These are phyloP conservation scores for Phyllosticta capitalensis DNA, from an alignment of 2,329 filamentous ascomycete species.

Conservation along the genomic window DNA sequence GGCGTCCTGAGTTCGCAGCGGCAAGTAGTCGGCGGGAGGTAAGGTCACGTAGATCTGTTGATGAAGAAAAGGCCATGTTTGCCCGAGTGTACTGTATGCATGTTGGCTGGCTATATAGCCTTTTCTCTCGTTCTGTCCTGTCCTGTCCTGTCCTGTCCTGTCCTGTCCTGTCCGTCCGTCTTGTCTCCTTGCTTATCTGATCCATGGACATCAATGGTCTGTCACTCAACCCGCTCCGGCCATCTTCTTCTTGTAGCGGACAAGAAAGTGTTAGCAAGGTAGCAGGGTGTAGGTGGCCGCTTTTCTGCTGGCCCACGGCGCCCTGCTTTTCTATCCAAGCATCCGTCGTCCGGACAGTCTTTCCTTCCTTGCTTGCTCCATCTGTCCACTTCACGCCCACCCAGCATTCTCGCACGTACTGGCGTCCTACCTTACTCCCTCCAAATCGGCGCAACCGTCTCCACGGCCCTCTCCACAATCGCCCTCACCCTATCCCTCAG, in stretches of 20 bases:
- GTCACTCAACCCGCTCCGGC: too few relatives aligned
- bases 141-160: background rate
- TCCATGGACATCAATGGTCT: too few relatives aligned
- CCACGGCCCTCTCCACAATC: slow-evolving; percentile 81
- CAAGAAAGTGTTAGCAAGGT: too few relatives aligned
- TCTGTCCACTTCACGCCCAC: background rate
- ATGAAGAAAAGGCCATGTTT: background rate
- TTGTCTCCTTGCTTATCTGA: too few relatives aligned
- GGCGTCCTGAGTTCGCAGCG: too few relatives aligned
- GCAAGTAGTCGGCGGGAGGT: background rate
- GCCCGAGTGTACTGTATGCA: background rate
- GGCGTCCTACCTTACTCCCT: background rate
- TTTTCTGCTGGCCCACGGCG: too few relatives aligned
- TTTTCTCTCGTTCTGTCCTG: background rate
- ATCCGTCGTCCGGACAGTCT: too few relatives aligned
- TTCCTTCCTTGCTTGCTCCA: too few relatives aligned
- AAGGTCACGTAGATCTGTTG: background rate
- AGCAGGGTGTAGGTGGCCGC: too few relatives aligned
- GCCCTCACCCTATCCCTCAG: slow-evolving; percentile 77
- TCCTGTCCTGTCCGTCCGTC: background rate
- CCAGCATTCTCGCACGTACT: background rate
- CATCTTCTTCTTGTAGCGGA: too few relatives aligned
- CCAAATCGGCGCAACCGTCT: slow-evolving; percentile 70
- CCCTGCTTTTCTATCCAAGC: too few relatives aligned
- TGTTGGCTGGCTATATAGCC: background rate